A percentile compares a stretch with the other conserved stretches of the same genome.
Conservation (phyloP, 73 alveolate genomes). For the Paramecium biaurelia region DNA sequence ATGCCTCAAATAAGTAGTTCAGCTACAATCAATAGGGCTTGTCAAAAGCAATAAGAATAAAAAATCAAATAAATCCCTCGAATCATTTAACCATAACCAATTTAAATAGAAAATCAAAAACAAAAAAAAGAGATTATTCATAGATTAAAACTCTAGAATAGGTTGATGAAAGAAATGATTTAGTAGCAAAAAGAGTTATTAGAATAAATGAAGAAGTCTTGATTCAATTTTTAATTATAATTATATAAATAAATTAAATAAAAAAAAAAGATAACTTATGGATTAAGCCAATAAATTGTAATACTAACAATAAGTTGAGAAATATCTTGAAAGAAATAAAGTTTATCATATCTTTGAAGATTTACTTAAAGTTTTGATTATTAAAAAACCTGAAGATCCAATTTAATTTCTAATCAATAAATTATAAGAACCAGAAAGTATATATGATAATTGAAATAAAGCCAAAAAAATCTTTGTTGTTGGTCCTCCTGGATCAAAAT, state of each 20-base stretch:
- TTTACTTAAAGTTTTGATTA: conserved; percentile 82
- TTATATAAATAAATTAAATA: not conserved
- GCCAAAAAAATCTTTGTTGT: conserved; percentile 88
- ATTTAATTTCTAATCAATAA: conserved; percentile 81
- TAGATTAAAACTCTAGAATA: not conserved
- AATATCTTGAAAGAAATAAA: conserved; percentile 87
- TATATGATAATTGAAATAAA: not conserved
- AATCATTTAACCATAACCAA: not conserved
- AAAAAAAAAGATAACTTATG: conserved; percentile 72
- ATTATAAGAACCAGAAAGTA: conserved; percentile 72
- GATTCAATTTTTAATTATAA: not conserved
- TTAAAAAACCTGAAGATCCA: conserved; percentile 95
- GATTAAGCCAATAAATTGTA: conserved; percentile 80
- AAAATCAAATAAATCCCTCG: not conserved
- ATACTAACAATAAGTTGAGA: conserved; percentile 82
- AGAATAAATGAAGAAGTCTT: not conserved
- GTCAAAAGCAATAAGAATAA: not conserved
- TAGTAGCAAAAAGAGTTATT: not conserved
- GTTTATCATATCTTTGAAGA: conserved; percentile 90
- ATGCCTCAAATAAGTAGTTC: not conserved
- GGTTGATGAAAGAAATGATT: not conserved
- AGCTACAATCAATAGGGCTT: not conserved
- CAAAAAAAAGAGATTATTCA: not conserved
- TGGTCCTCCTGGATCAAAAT: conserved; percentile 93
- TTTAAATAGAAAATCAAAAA: not conserved